Evolutionary conservation across 164 flowering plant genomes (phyloP).

Genomic region (Umbellularia californica): DNA sequence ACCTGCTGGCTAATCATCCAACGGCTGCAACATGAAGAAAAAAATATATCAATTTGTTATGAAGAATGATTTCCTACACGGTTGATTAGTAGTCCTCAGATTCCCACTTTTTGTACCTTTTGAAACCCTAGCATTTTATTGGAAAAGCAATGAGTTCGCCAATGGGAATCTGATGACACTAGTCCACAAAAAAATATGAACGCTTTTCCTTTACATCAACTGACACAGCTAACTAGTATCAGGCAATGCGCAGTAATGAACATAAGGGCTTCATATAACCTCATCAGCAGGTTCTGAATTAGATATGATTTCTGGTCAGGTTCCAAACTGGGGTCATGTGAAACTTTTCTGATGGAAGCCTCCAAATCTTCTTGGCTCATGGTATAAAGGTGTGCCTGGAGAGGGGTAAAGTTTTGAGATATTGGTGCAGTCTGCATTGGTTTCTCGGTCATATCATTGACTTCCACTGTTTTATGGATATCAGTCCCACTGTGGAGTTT

Average conservation of each 20-base stretch:
- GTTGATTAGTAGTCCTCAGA: not conserved
- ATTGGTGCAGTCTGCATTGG: conserved; percentile 16
- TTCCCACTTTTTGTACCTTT: not conserved
- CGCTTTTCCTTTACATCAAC: not conserved
- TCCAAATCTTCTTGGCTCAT: conserved; percentile 66
- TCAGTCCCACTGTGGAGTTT: conserved; percentile 13
- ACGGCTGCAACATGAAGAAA: conserved; percentile 45
- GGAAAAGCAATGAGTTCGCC: not conserved
- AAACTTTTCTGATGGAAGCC: conserved; percentile 53
- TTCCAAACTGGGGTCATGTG: conserved; percentile 59
- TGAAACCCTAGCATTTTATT: not conserved
- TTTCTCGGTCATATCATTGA: conserved; percentile 17
- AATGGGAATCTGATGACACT: not conserved
- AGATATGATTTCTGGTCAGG: conserved; percentile 44
- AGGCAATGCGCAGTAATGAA: not conserved
- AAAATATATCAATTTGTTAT: not conserved
- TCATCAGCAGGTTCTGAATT: conserved; percentile 67
- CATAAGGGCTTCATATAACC: conserved; percentile 32
- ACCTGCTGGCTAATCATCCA: conserved; percentile 47
- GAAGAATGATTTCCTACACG: too few species aligned
- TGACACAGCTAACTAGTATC: not conserved
- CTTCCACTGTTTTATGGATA: conserved; percentile 15
- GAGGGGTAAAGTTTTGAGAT: conserved; percentile 22
- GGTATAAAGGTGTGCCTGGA: conserved; percentile 29
- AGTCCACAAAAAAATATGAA: not conserved